A percentile compares a stretch with the other conserved stretches of the same genome.
phyloP scores from a whole-genome alignment of 2,329 filamentous ascomycete genomes.

The Aspergillus awamori region DNA sequence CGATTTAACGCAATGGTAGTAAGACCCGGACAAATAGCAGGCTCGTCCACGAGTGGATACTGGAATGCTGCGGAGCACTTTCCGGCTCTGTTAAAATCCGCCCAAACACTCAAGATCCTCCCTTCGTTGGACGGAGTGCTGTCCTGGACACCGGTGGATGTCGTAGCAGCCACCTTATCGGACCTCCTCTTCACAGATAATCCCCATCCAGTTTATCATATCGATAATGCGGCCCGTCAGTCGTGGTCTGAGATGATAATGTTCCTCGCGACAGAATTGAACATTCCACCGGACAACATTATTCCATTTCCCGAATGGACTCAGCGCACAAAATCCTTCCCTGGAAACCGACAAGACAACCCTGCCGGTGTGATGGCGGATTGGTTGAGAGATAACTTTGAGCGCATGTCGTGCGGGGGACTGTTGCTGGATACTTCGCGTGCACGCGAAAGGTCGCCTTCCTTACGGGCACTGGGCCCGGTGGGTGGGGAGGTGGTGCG shows the following conservation, averaged over 20 bases:
- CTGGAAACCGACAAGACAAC: conserved; percentile 29
- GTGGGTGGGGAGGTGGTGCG: conserved; percentile 15
- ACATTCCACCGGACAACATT: conserved; percentile 32
- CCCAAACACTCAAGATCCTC: conserved; percentile 48
- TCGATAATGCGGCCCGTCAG: conserved; percentile 51
- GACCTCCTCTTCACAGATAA: conserved; percentile 37
- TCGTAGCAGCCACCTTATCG: conserved; percentile 36
- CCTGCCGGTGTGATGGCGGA: conserved; percentile 34
- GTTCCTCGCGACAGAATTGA: conserved; percentile 39
- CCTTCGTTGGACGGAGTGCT: conserved; percentile 48
- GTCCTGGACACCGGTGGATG: conserved; percentile 54
- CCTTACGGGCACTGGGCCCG: conserved; percentile 8
- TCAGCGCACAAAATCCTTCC: conserved; percentile 26
- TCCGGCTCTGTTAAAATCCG: conserved; percentile 54
- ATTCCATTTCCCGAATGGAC: conserved; percentile 49
- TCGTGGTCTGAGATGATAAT: conserved; percentile 43
- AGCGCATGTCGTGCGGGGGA: conserved; percentile 52
- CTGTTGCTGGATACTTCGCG: conserved; percentile 45
- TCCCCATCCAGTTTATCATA: conserved; percentile 46
- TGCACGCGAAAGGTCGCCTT: conserved; percentile 39
- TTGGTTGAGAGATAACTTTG: conserved; percentile 38
- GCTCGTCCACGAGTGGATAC: conserved; percentile 52
- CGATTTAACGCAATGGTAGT: conserved; percentile 50
- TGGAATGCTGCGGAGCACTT: conserved; percentile 61
- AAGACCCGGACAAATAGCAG: conserved; percentile 58